Base-by-base conservation (phyloP, 805 yeast genomes). In the Myxozyma monticola region DNA sequence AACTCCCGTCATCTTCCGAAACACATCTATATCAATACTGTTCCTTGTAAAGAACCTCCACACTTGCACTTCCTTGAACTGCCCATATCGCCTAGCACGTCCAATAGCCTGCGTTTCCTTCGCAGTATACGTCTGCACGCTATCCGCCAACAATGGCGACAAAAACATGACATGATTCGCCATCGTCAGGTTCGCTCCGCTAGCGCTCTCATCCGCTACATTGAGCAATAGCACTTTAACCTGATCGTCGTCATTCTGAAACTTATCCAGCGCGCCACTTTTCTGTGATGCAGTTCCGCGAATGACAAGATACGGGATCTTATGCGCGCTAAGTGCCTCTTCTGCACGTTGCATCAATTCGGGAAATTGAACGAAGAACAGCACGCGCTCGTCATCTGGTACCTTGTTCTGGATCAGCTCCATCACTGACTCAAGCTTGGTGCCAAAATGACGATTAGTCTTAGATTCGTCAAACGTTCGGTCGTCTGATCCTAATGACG, bases 111-210 rank as follows among this genome's bases (percentile, higher is more conserved):
- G 52, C 2, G 48, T 43, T 20, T 48, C 52, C 10, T 41, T 22
- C 7, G 52, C 35, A 10, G 14, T 14, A 36, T 42, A 48, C 3
- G 20, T 28, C n/a, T 48, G 39, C 21, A 35, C 6, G 8, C 37
- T 15, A 24, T 42, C 40, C 10, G 42, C 14, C 17, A 42, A 30
- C 6, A 48, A 26, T 12, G 52, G 52, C 14, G 48, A 42, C 35
- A 48, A 34, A 35, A 48, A 48, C 7, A 48, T 48, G 17, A 48
- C 24, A 26, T 48, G 47, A 34, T 48, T 48, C 7, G 52, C 46
- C 20, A 48, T 39, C n/a, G 52, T 48, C 35, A 48, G 36, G 28
- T 48, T 48, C 51, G 51, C 51, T 41, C 51, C 51, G 30, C 46
- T 41, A 5, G 51, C 51, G 20, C 40, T 47, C 34, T 47, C 51